Percentiles rank a stretch among this genome's conserved stretches.
Evolutionary conservation across 2,329 filamentous ascomycete species (phyloP).

Genomic region (Zarea fungicola): DNA sequence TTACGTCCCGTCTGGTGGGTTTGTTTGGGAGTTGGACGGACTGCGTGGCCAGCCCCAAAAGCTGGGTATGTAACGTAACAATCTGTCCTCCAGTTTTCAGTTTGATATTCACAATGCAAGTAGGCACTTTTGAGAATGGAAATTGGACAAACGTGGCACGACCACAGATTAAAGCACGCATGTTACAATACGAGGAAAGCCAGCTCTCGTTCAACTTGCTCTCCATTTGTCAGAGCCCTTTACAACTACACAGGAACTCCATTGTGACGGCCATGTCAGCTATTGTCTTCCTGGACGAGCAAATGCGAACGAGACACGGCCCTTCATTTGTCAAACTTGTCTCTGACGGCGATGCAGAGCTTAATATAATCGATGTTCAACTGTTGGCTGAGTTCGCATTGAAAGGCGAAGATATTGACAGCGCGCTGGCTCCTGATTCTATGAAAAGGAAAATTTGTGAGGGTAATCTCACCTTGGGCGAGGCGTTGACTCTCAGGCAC

Average conservation of each 20-base stretch:
- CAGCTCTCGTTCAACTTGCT: constrained; percentile 73
- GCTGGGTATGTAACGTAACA: constrained; percentile 27
- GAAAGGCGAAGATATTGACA: background rate
- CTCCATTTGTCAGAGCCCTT: constrained; percentile 64
- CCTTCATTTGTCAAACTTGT: background rate
- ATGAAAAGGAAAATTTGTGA: background rate
- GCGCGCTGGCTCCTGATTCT: background rate
- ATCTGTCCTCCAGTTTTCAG: no score
- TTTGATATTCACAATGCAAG: no score
- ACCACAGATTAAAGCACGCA: constrained; percentile 61
- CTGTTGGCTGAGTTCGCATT: constrained; percentile 1
- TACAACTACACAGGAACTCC: constrained; percentile 42
- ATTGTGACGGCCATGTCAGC: constrained; percentile 40
- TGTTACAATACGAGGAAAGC: constrained; percentile 59
- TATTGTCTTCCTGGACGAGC: constrained; percentile 32
- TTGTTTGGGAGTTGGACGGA: constrained; percentile 87
- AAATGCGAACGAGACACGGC: constrained; percentile 17
- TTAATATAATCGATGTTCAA: background rate
- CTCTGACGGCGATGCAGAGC: background rate
- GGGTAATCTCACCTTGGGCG: constrained; percentile 13
- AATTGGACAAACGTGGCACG: constrained; percentile 65
- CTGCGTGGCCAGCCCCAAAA: constrained; percentile 62
- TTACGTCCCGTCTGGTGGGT: constrained; percentile 69
- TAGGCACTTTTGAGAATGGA: constrained; percentile 15
- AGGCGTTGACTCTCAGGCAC: constrained; percentile 32